These are phyloP conservation scores for Pseudocercospora vitis DNA, from an alignment of 2,329 filamentous ascomycete genomes.

Conservation along the genomic window DNA sequence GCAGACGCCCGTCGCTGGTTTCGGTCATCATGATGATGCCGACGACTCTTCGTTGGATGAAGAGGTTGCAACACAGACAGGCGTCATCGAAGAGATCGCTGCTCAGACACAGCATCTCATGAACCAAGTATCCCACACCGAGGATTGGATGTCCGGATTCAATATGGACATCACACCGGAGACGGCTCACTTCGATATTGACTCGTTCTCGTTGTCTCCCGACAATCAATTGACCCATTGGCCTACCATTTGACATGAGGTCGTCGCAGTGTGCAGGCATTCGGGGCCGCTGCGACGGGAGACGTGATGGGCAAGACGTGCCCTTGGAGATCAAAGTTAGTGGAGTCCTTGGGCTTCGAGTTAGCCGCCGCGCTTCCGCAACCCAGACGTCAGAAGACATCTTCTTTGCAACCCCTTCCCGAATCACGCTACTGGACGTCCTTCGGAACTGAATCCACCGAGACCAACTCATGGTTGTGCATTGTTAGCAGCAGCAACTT, in stretches of 20 bases:
- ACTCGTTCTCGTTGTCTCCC: slow-evolving; percentile 16
- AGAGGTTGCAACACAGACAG: slow-evolving; percentile 3
- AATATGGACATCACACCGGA: slow-evolving; percentile 17
- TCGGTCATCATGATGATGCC: slow-evolving; percentile 3
- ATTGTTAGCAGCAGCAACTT: too few species aligned
- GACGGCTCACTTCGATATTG: slow-evolving; percentile 13
- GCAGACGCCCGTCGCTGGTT: slow-evolving; percentile 9
- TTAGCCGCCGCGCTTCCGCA: too few species aligned
- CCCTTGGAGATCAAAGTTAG: too few species aligned
- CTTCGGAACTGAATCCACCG: too few species aligned
- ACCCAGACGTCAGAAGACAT: too few species aligned
- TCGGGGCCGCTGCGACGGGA: slow-evolving; percentile 3
- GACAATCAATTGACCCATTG: slow-evolving; percentile 13
- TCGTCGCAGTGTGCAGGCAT: slow-evolving; percentile 5
- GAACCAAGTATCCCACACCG: slow-evolving; percentile 6
- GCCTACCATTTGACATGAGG: slow-evolving; percentile 14
- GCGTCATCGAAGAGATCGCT: slow-evolving; percentile 3
- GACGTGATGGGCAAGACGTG: neutral
- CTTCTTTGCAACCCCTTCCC: too few species aligned
- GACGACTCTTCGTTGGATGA: slow-evolving; percentile 13
- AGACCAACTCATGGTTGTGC: too few species aligned
- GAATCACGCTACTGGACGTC: too few species aligned
- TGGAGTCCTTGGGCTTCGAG: too few species aligned
- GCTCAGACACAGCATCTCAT: slow-evolving; percentile 3
- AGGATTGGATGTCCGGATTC: slow-evolving; percentile 22